Conservation (phyloP, 306 rosid species). For the Vigna nakashimae region DNA sequence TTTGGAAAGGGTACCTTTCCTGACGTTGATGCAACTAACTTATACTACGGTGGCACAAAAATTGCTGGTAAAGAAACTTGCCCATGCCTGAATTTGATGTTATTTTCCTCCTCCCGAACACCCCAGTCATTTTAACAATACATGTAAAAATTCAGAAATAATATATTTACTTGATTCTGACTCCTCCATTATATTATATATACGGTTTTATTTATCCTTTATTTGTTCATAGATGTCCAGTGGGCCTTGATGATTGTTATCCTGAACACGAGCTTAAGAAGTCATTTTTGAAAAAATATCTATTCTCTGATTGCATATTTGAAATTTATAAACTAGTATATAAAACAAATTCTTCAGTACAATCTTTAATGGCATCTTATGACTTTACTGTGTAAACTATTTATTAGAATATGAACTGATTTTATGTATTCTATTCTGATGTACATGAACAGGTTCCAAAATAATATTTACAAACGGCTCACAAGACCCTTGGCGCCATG, state of each 20-base stretch:
- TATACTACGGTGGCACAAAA: constrained; percentile 88
- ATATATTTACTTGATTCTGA: constrained; percentile 3
- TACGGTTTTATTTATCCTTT: neutral
- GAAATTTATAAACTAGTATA: neutral
- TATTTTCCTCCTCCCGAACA: neutral
- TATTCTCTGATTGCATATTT: constrained; percentile 14
- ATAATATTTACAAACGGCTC: constrained; percentile 91
- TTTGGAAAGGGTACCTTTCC: constrained; percentile 93
- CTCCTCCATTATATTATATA: constrained; percentile 14
- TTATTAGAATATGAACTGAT: constrained; percentile 23
- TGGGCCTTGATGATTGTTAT: constrained; percentile 7
- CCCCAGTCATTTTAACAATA: neutral
- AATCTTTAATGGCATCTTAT: neutral
- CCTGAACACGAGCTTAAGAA: neutral
- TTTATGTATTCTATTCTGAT: constrained; percentile 34
- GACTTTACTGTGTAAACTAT: neutral
- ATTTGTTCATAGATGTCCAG: neutral
- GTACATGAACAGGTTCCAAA: constrained; percentile 75
- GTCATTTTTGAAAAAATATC: neutral
- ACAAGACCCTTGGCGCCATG: constrained; percentile 99
- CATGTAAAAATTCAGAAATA: constrained; percentile 18
- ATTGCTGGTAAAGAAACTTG: constrained; percentile 65
- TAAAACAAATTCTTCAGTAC: constrained; percentile 4
- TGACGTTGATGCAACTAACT: constrained; percentile 74
- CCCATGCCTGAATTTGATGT: constrained; percentile 29